Evolutionary conservation across 106 monocot genomes (phyloP), one percentile per base, ranked within the genome.

Genomic region (Phalaenopsis equestris): DNA sequence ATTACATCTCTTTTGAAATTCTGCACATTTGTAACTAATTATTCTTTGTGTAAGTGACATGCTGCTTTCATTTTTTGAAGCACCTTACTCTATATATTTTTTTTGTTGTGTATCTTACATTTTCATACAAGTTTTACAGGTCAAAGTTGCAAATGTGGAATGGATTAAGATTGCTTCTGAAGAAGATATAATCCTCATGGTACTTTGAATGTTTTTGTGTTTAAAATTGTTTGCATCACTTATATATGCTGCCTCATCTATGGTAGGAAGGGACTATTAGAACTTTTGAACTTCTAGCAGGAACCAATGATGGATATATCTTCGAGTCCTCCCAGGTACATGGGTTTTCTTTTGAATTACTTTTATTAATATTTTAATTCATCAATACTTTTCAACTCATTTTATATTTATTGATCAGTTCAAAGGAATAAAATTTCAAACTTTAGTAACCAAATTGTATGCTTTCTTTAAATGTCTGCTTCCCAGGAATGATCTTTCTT

Each of bases 291-390:
- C 84, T 99, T 82, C 73, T 86, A 47, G 89, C 87, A 43, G 98
- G 98, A 11, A 93, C 91, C 56, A 76, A 90, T 43, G 94, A 94
- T 86, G 98, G 94, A 80, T 78, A 37, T 19, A 61, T 86, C 55
- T 99, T 99, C 84, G 92, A 94, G 67, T 84, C 79, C 77, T 95
- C 91, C 58, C 94, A 94, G 98, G 98, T 99, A 80, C 30, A 61
- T 8, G 73, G 45, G 37, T 47, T 67, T 77, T 42, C 42, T 41
- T 10, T 23, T 49, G 30, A 70, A 37, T 43, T 74, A 5, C 42
- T 74, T 43, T 74, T 36, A 42, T 11, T 70, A 39, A 38, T 70
- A 5, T 36, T 70, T 70, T 39, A 3, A 70, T 70, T 37, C 0
- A 70, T 39, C 39, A 39, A 30, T 70, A 70, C 70, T 39, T 15